Base-by-base conservation (phyloP, 106 monocot species). In the Phalaenopsis equestris region DNA sequence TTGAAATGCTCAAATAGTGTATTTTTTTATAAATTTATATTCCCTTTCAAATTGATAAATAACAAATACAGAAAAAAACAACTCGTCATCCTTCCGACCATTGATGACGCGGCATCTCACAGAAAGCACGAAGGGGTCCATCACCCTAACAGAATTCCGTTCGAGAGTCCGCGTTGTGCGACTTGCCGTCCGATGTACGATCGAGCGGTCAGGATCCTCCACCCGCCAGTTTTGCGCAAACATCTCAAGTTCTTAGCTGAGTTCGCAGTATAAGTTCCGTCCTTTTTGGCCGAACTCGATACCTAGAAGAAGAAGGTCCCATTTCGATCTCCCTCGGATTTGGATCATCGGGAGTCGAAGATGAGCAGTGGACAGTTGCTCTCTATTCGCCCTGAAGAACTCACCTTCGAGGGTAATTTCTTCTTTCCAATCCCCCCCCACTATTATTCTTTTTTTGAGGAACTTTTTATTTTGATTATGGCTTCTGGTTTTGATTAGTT, bases 331-430 rank as follows among this genome's bases (percentile, higher is more conserved):
- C n/a, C 46, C 21, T 19, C 24, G 78, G 82, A 37, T 78, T 78
- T 76, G 67, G 75, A 81, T 55, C 48, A 41, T 14, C 37, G 77
- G 67, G 49, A 57, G 24, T 38, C 46, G 70, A 77, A 76, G 77
- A 92, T 89, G 92, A 68, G 84, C 67, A 81, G 85, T 23, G 80
- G 80, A 49, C 82, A 84, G 56, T 67, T 90, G 87, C 88, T 93
- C 83, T 85, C 90, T 2, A 84, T 93, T 67, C 45, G 83, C 39
- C 93, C 93, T 18, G 93, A 93, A 64, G 90, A 93, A 72, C 93
- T 93, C 85, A 80, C 67, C 46, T 93, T 93, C 64, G 84, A 85
- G 84, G 75, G 93, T 90, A 83, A 78, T 79, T 18, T 21, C 8
- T 12, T 42, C 17, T 18, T 41, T 55, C n/a, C 52, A 0, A 67